phyloP scores from a whole-genome alignment of 305 asterid species.

The Fraxinus floribunda region DNA sequence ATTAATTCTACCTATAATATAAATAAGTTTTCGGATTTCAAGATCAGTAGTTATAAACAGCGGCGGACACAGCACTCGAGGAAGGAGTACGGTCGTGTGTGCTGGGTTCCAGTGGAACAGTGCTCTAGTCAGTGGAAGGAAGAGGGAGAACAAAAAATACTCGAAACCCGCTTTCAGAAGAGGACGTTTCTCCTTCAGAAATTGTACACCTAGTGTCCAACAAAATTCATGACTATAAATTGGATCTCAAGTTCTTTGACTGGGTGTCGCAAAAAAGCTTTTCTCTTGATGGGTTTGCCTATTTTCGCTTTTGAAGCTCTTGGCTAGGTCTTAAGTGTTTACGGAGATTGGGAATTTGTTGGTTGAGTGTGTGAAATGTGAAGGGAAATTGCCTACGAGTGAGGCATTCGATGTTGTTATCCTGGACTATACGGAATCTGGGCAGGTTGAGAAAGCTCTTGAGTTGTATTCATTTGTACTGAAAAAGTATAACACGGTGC shows the following conservation, averaged over 20 bases:
- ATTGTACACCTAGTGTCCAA: constrained; percentile 90
- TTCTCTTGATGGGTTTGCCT: constrained; percentile 61
- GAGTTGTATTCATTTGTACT: constrained; percentile 51
- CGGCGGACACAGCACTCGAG: no score
- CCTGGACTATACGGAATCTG: constrained; percentile 52
- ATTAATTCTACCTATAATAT: no score
- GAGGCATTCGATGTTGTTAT: constrained; percentile 61
- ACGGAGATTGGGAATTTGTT: constrained; percentile 53
- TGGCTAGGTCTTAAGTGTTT: constrained; percentile 58
- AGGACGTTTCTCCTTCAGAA: constrained; percentile 55
- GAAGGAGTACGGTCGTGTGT: no score
- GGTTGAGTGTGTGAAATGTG: constrained; percentile 46
- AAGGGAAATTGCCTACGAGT: constrained; percentile 32
- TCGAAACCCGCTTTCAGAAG: constrained; percentile 56
- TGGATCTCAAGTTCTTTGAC: constrained; percentile 70
- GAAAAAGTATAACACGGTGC: constrained; percentile 40
- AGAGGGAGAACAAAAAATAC: constrained; percentile 18
- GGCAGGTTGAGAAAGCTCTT: constrained; percentile 56
- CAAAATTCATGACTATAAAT: constrained; percentile 60
- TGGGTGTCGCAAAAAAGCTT: constrained; percentile 47
- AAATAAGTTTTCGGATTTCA: not conserved
- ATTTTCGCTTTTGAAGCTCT: constrained; percentile 73
- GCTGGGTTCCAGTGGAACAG: no score
- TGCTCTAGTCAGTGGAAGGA: no score
- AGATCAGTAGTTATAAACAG: no score